Evolutionary conservation across 345 rosid species (phyloP), one percentile per base, ranked within the genome.

Genomic region (Pseudoturritis turrita): DNA sequence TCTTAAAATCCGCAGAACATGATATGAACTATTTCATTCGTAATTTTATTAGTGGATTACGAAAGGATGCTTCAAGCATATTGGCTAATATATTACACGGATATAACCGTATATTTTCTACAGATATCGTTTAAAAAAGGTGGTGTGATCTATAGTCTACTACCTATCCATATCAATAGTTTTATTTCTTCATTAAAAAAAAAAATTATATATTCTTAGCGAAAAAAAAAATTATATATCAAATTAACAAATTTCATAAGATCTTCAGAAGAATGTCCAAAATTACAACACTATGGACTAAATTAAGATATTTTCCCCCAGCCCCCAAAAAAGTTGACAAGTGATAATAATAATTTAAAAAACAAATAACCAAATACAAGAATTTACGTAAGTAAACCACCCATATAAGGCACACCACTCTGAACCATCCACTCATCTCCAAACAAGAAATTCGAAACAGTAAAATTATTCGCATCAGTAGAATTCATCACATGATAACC

Each of bases 391-490:
- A 70, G 47, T 37, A 70, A 56, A 63, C 80, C 80, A 10, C 72
- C 51, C 13, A 6, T 5, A 49, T 31, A 76, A 28, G 98, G 92
- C 36, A 87, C 88, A 49, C 87, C 95, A 6, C 89, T 83, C 19
- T 68, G 47, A 11, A 84, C 88, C 74, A 93, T 67, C 97, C 96
- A 89, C 11, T 44, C 81, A 66, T 89, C 88, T 2, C 97, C 97
- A 25, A 81, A 5, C 61, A 93, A 52, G 78, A 91, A 89, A 58
- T 60, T 74, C 3, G 87, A 67, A n/a, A 85, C 91, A 0, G 97
- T 90, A 55, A 87, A 91, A 74, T 84, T 88, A 13, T 74, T 81
- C 0, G 96, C 98, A 25, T 90, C 94, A 1, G 84, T 77, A 2
- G 87, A 73, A 15, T 81, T 75, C 4, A 91, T 89, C 41, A 80